phyloP scores from a whole-genome alignment of 805 yeast species.

The Metschnikowia lochheadii region DNA sequence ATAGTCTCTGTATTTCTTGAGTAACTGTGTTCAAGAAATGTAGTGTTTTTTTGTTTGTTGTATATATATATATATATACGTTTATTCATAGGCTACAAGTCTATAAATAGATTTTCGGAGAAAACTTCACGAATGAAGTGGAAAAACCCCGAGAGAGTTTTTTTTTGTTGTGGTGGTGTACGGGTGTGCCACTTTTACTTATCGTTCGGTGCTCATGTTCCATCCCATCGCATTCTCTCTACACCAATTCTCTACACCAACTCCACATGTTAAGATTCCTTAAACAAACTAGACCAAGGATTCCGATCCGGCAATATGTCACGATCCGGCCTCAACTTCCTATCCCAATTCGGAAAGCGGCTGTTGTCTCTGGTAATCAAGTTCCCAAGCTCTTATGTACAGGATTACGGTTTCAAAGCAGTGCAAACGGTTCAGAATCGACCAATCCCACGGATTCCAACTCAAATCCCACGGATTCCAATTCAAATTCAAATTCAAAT shows the following conservation, averaged over 20 bases:
- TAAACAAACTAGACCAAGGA: neutral
- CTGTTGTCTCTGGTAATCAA: too few relatives aligned
- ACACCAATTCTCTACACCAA: neutral
- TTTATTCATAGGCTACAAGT: too few relatives aligned
- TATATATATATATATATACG: too few relatives aligned
- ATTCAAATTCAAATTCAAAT: neutral
- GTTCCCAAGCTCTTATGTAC: too few relatives aligned
- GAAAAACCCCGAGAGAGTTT: too few relatives aligned
- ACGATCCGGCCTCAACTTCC: neutral
- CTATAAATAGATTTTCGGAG: too few relatives aligned
- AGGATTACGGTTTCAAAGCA: neutral
- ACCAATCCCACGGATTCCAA: neutral
- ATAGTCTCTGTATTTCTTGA: too few relatives aligned
- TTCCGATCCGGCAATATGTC: neutral
- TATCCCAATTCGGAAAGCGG: too few relatives aligned
- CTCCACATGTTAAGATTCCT: slow-evolving; percentile 1
- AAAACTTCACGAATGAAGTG: too few relatives aligned
- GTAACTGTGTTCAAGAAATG: too few relatives aligned
- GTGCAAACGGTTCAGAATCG: neutral
- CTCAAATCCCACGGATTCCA: neutral
- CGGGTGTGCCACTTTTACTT: neutral
- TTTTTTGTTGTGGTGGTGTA: neutral
- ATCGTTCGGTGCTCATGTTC: neutral
- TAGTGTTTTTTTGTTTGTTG: too few relatives aligned
- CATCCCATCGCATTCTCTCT: neutral